A percentile compares a stretch with the other conserved stretches of the same genome.
Conservation (phyloP, 768 basidiomycete genomes). For the Bullera alba region DNA sequence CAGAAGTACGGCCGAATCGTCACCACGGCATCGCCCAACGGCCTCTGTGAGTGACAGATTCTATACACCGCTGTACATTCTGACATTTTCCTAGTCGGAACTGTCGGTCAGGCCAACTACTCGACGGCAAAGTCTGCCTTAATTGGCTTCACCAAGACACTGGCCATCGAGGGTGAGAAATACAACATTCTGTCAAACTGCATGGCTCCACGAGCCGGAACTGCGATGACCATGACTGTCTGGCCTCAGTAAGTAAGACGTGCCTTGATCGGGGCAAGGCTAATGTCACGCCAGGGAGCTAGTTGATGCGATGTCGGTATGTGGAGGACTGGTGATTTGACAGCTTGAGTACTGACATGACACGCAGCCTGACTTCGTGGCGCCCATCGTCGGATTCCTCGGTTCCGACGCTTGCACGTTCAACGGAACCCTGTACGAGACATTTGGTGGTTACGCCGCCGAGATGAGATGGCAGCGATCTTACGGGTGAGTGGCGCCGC, state of each 20-base stretch:
- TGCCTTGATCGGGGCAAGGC: background rate
- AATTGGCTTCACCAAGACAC: constrained; percentile 77
- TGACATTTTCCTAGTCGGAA: constrained; percentile 59
- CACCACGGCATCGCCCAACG: constrained; percentile 86
- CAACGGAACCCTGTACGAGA: constrained; percentile 73
- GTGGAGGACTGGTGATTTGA: background rate
- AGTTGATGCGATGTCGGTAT: constrained; percentile 81
- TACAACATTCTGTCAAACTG: constrained; percentile 84
- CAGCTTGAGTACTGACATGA: background rate
- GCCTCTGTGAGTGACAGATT: constrained; percentile 62
- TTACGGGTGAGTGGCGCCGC: constrained; percentile 63
- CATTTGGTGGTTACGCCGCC: constrained; percentile 84
- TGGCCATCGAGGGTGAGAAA: constrained; percentile 84
- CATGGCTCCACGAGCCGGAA: constrained; percentile 80
- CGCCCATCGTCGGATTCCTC: constrained; percentile 86
- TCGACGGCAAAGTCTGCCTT: constrained; percentile 89
- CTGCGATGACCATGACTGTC: constrained; percentile 81
- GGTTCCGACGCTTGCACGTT: constrained; percentile 70
- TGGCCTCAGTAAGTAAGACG: constrained; percentile 52
- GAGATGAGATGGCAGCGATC: constrained; percentile 89
- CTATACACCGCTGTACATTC: background rate
- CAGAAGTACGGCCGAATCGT: constrained; percentile 94
- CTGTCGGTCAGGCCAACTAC: constrained; percentile 94
- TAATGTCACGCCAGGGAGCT: constrained; percentile 47
- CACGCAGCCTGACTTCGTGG: constrained; percentile 79